Evolutionary conservation across 345 rosid genomes (phyloP), one percentile per base, ranked within the genome.

Genomic region (Leavenworthia alabamica): DNA sequence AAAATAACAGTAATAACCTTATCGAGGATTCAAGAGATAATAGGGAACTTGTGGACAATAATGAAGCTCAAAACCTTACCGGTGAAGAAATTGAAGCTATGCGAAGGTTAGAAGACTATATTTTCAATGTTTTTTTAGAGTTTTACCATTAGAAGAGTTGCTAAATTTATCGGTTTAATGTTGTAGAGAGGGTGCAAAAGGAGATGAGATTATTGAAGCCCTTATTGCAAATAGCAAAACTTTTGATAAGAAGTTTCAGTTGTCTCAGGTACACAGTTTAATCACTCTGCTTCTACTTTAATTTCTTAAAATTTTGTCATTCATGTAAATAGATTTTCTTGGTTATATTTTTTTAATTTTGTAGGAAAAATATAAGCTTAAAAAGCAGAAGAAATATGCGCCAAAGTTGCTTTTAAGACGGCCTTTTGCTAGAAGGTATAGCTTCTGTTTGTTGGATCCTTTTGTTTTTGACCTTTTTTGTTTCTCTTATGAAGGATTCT

Each of bases 371-470:
- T 89, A 93, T 72, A 82, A 68, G 80, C 70, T 80, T 64, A 93
- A 82, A 68, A 93, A 89, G 73, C 96, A 89, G 78, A 93, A 93
- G 80, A 89, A 93, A 45, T 93, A 93, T 80, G 96, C 97, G 3
- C 97, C 97, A 39, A 83, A 66, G 79, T 71, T 93, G 40, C 89
- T 89, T 74, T 55, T 87, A 13, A 74, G 99, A 74, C 81, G 96
- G 13, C 97, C 99, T 29, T 78, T 78, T 77, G 63, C 91, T 36
- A 66, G 91, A 71, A 86, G 91, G 97, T 85, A 61, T 57, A 7
- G 33, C 17, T 31, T 40, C 15, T 14, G 8, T 60, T 43, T 42
- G 7, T 16, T 28, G 6, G 57, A 42, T 42, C 0, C 22, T 65
- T 40, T 44, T 14, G 47, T 39, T 62, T 46, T 27, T 2, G 13